Evolutionary conservation across 2,329 filamentous ascomycete genomes (phyloP).

Genomic region (Phoma sp.): DNA sequence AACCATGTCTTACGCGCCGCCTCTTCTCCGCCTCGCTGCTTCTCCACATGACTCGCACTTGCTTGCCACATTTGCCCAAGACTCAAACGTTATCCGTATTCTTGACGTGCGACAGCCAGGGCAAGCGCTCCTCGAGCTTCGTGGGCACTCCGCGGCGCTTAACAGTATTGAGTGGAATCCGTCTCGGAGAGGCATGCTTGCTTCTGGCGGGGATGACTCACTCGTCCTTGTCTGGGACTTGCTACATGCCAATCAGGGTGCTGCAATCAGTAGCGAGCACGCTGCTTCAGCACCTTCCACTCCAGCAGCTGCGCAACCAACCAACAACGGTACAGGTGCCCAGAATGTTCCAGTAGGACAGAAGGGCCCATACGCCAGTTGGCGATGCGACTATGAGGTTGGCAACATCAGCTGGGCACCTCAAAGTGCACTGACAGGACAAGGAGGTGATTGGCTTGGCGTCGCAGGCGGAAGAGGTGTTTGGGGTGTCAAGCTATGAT

Average conservation of each 20-base stretch:
- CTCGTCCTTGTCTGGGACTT: constrained; percentile 94
- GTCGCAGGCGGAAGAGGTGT: constrained; percentile 81
- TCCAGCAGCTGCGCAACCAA: constrained; percentile 32
- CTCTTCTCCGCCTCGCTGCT: constrained; percentile 80
- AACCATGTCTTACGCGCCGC: constrained; percentile 69
- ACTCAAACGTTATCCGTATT: constrained; percentile 90
- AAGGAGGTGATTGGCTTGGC: constrained; percentile 82
- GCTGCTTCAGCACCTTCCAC: constrained; percentile 33
- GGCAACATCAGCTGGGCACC: constrained; percentile 87
- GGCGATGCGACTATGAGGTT: constrained; percentile 87
- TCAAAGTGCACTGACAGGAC: constrained; percentile 68
- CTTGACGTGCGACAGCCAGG: constrained; percentile 96
- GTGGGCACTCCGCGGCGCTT: constrained; percentile 82
- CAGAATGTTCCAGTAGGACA: constrained; percentile 53
- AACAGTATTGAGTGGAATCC: constrained; percentile 98
- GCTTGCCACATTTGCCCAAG: constrained; percentile 94
- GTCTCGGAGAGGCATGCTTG: constrained; percentile 81
- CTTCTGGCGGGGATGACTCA: constrained; percentile 90
- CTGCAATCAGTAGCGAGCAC: constrained; percentile 54
- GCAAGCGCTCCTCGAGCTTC: constrained; percentile 90
- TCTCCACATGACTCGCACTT: constrained; percentile 96
- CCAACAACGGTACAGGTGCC: constrained; percentile 36
- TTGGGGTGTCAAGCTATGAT: constrained; percentile 71
- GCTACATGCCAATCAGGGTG: constrained; percentile 68
- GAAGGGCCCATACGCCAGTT: constrained; percentile 75